phyloP scores from a whole-genome alignment of 2,329 filamentous ascomycete species.

The Magnaporthiopsis poae region DNA sequence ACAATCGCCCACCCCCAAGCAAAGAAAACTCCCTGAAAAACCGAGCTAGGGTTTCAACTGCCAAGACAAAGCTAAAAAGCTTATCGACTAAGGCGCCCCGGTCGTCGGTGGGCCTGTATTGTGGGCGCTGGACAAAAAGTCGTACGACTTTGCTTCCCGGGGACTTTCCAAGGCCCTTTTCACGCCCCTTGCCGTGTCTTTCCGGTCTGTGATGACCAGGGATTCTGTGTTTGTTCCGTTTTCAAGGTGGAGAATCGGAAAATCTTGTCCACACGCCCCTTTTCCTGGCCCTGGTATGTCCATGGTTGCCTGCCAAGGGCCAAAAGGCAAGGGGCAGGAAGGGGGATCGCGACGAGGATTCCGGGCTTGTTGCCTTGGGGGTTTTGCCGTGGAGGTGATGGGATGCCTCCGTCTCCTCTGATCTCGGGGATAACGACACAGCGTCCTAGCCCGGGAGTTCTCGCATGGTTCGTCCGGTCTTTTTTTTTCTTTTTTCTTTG shows the following conservation, averaged over 20 bases:
- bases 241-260: neutral
- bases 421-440: neutral
- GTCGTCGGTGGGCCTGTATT: neutral
- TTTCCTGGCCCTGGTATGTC: neutral
- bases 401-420: neutral
- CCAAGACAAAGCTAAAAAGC: neutral
- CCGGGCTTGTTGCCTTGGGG: neutral
- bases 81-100: neutral
- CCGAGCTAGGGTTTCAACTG: neutral
- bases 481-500: too few relatives aligned
- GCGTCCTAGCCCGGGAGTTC: neutral
- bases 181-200: neutral
- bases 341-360: too few relatives aligned
- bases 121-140: neutral
- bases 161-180: neutral
- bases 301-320: neutral
- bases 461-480: too few relatives aligned
- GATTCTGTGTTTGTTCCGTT: neutral
- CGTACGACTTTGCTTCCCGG: neutral
- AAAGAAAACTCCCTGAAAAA: neutral
- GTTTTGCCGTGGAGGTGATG: neutral
- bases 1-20: neutral
- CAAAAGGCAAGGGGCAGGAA: neutral
- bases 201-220: neutral
- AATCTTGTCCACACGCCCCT: neutral